Evolutionary conservation across 352 stramenopile genomes (phyloP).

Genomic region (Phytophthora citrophthora): DNA sequence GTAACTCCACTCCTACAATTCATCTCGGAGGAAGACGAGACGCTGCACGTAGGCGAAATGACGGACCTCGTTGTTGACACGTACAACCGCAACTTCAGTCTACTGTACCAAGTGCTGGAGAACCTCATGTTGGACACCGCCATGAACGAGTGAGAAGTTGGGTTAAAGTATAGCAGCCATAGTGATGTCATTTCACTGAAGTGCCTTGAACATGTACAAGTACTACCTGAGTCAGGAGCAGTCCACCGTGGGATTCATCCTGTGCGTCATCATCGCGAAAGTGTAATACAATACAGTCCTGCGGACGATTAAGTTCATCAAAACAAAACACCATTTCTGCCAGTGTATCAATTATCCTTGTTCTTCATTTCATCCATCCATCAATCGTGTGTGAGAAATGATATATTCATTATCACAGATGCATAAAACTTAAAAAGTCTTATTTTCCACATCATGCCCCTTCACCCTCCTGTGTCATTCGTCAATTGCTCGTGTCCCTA

Average conservation of each 20-base stretch:
- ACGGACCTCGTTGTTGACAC: conserved; percentile 21
- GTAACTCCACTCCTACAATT: conserved; percentile 21
- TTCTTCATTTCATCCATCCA: no score
- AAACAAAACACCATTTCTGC: no score
- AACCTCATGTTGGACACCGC: conserved; percentile 28
- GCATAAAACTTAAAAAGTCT: neutral
- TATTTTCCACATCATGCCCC: neutral
- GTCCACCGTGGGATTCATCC: neutral
- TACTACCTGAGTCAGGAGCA: neutral
- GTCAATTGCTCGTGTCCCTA: conserved; percentile 4
- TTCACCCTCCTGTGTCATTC: conserved; percentile 5
- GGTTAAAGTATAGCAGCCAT: neutral
- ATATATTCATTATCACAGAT: neutral
- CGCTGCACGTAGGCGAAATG: conserved; percentile 15
- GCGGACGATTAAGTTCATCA: no score
- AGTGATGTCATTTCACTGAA: no score
- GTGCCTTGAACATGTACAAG: no score
- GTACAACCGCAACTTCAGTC: conserved; percentile 24
- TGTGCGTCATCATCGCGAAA: neutral
- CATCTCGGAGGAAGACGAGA: conserved; percentile 13
- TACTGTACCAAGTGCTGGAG: conserved; percentile 25
- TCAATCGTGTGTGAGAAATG: no score
- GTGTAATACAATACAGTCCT: neutral
- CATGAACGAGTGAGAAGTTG: neutral
- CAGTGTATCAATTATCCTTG: no score